A percentile compares a stretch with the other conserved stretches of the same genome.
phyloP scores from a whole-genome alignment of 2,329 filamentous ascomycete species.

The Aspergillus niger region DNA sequence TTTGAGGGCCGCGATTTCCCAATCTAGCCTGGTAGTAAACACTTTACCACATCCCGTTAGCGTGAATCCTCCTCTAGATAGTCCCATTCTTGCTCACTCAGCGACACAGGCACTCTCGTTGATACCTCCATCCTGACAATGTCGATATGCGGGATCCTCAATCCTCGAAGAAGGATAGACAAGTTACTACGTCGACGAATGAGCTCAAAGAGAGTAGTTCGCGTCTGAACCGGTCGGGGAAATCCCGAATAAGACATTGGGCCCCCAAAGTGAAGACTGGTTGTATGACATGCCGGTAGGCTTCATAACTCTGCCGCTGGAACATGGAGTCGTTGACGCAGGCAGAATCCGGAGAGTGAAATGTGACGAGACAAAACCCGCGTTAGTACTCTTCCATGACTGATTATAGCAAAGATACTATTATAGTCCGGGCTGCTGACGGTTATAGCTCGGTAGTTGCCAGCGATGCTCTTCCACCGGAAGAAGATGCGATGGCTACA shows the following conservation, averaged over 20 bases:
- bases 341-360: slow-evolving; percentile 6
- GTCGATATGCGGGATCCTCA: neutral
- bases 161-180: neutral
- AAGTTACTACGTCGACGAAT: neutral
- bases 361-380: slow-evolving; percentile 9
- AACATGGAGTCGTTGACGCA: neutral
- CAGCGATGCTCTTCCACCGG: slow-evolving; percentile 8
- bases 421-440: neutral
- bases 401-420: too few relatives aligned
- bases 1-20: too few relatives aligned
- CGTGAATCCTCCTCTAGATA: too few relatives aligned
- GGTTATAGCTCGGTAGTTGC: neutral
- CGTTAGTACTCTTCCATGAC: neutral
- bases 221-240: slow-evolving; percentile 1
- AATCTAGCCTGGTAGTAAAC: too few relatives aligned
- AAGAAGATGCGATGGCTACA: slow-evolving; percentile 8
- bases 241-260: slow-evolving; percentile 1
- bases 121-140: neutral
- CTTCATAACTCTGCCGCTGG: neutral
- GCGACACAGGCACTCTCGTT: neutral
- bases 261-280: slow-evolving; percentile 5
- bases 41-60: too few relatives aligned
- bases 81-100: too few relatives aligned
- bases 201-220: neutral
- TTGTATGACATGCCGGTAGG: slow-evolving; percentile 8